Base-by-base conservation (phyloP, 768 basidiomycete species). In the Suillus tomentosus region DNA sequence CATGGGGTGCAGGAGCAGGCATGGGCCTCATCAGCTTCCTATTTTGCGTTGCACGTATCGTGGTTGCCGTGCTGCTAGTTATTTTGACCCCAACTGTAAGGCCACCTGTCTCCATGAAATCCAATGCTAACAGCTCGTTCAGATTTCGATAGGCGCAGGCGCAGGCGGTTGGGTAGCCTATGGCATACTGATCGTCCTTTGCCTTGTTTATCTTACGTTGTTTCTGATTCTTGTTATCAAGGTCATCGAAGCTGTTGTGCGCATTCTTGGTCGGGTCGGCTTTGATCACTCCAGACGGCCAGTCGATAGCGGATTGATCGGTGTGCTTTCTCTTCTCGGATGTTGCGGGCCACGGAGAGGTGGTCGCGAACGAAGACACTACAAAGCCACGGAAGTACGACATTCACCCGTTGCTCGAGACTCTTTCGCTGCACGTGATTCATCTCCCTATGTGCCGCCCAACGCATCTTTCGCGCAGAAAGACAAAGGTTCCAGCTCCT, bases 1-100 rank as follows among this genome's bases (percentile, higher is more conserved):
- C 96, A 19, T 99, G 96, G 96, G 94, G 94, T 37, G 91, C 91
- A 61, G 95, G 96, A 1, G 95, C 96, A 2, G 92, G 94, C 66
- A 99, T 99, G 97, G 96, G 96, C 15, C 82, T 95, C 42, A 89
- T 96, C 64, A 95, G 93, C 74, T 98, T 98, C 81, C 79, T 97
- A 71, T 90, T 96, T 70, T 95, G 94, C 64, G 92, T 96, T 5
- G 88, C 92, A 24, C 83, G 96, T 67, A 96, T 97, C 70, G 88
- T 95, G 34, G 85, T 95, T 27, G 91, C 93, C 3, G 95, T 98
- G 15, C 77, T 99, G 40, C 80, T 98, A 54, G 91, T 99, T 69
- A 93, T 98, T 67, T 78, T 99, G 58, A 90, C 91, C 17, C 92
- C 95, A 34, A 86, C 90, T 66, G 96, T 98, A 75, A 76, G 93